phyloP scores from a whole-genome alignment of 129 eudicot species.

The sunflower (Helianthus annuus) region DNA sequence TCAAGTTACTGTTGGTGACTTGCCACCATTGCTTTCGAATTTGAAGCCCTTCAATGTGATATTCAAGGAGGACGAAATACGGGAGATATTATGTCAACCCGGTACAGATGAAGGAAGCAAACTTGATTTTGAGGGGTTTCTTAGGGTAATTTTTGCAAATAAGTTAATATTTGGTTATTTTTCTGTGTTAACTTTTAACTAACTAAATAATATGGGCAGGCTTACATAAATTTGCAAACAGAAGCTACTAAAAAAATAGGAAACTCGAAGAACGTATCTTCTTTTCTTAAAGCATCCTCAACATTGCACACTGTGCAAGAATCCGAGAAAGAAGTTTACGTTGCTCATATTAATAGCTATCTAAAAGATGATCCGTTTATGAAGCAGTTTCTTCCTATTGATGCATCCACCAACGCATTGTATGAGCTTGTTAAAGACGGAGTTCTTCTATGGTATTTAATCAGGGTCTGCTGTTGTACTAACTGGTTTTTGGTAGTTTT shows the following conservation, averaged over 20 bases:
- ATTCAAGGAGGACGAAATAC: slow-evolving; percentile 70
- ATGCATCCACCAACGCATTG: slow-evolving; percentile 66
- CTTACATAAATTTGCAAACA: slow-evolving; percentile 65
- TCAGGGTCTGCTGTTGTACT: slow-evolving; percentile 31
- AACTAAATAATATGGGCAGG: slow-evolving; percentile 50
- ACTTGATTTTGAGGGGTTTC: slow-evolving; percentile 80
- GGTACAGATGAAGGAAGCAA: slow-evolving; percentile 47
- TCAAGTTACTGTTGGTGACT: slow-evolving; percentile 58
- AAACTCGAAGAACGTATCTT: slow-evolving; percentile 55
- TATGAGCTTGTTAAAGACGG: slow-evolving; percentile 93
- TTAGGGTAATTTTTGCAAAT: slow-evolving; percentile 47
- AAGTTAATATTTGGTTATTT: background rate
- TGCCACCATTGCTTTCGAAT: slow-evolving; percentile 74
- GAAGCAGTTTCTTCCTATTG: slow-evolving; percentile 94
- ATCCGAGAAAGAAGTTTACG: slow-evolving; percentile 85
- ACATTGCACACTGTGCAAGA: slow-evolving; percentile 76
- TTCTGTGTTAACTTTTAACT: slow-evolving; percentile 11
- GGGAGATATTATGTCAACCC: slow-evolving; percentile 47
- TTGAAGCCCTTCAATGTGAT: slow-evolving; percentile 53
- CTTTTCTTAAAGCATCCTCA: slow-evolving; percentile 77
- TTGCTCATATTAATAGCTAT: slow-evolving; percentile 91
- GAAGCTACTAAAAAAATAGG: slow-evolving; percentile 66
- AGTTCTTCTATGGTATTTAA: slow-evolving; percentile 90
- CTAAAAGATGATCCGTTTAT: slow-evolving; percentile 87
- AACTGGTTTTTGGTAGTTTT: slow-evolving; percentile 24